Evolutionary conservation across 371 early-diverging fungal species (phyloP).

Genomic region (Zancudomyces culisetae): DNA sequence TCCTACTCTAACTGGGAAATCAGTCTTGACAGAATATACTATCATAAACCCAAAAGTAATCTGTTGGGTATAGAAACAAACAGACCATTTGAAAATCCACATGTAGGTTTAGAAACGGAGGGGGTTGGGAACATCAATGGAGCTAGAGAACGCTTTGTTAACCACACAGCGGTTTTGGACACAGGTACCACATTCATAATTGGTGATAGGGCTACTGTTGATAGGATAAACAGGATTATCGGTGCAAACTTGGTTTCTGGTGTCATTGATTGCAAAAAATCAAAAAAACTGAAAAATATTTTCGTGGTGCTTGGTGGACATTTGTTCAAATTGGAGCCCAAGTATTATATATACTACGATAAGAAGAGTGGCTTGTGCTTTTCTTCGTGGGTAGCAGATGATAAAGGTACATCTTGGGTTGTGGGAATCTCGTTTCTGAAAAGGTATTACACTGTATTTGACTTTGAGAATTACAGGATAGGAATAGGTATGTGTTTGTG

Average conservation of each 20-base stretch:
- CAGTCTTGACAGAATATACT: conserved; percentile 20
- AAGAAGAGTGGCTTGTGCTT: conserved; percentile 11
- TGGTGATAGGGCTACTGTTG: conserved; percentile 15
- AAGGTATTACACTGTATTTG: conserved; percentile 23
- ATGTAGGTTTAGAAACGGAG: too few species aligned
- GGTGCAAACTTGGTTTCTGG: conserved; percentile 20
- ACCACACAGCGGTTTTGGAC: conserved; percentile 17
- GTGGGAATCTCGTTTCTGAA: conserved; percentile 24
- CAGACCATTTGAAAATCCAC: neutral
- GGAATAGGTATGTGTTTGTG: conserved; percentile 9
- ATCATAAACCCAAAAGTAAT: conserved; percentile 10
- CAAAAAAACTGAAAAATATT: conserved; percentile 11
- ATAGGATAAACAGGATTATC: conserved; percentile 18
- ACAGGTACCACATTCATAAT: conserved; percentile 23
- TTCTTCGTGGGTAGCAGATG: conserved; percentile 17
- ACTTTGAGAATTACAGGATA: conserved; percentile 15
- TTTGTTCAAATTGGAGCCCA: conserved; percentile 1
- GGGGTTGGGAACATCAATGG: too few species aligned
- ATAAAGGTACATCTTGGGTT: conserved; percentile 24
- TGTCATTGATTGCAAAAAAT: conserved; percentile 15
- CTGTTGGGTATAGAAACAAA: conserved; percentile 5
- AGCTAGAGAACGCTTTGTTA: too few species aligned
- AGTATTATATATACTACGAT: conserved; percentile 12
- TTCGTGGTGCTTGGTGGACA: conserved; percentile 10
- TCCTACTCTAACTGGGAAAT: conserved; percentile 29